Base-by-base conservation (phyloP, 2,329 filamentous ascomycete genomes). In the Xylariomycetidae sp. region DNA sequence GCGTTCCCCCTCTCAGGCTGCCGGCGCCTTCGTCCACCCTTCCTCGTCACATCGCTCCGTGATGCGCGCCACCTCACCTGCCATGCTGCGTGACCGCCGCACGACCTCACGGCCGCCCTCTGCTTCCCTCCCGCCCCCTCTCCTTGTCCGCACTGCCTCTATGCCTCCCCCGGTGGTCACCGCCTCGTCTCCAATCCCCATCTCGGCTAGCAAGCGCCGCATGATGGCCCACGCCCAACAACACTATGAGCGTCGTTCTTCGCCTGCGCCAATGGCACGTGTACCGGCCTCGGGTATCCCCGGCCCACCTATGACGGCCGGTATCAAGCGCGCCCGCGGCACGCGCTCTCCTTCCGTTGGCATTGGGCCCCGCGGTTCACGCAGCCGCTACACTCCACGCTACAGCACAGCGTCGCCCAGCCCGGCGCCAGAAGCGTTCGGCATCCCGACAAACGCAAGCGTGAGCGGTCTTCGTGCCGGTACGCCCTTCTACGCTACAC, bases 401-500 rank as follows among this genome's bases (percentile, higher is more conserved):
- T 72, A 67, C 63, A 78, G 70, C 37, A 54, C 52, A 16, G 60
- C 59, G 19, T 73, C 59, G 35, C 68, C 59, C 29, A 73, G 59
- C 48, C 62, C 65, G 4, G 54, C 60, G 40, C 60, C 59, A 4
- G 49, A 59, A 19, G 51, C 50, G 10, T 8, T 16, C 7, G 15
- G 26, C 13, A 12, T 16, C 15, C 14, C 12, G 14, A 16, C 14
- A 5, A 13, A 10, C 6, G 26, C 26, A 7, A 12, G 8, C 12
- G 20, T 12, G 4, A 36, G 57, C 4, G 52, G 52, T 5, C 36
- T 54, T 34, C 57, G 68, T 19, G 57, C 56, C 10, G 65, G 64
- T 10, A 76, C 72, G 0, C 82, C 80, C 0, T 78, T 78, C 43
- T 88, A 88, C 49, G 81, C 82, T 3, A 89, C 84, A 1, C 84